Base-by-base conservation (phyloP, 2,329 filamentous ascomycete species). In the Fusarium sulawesiense region DNA sequence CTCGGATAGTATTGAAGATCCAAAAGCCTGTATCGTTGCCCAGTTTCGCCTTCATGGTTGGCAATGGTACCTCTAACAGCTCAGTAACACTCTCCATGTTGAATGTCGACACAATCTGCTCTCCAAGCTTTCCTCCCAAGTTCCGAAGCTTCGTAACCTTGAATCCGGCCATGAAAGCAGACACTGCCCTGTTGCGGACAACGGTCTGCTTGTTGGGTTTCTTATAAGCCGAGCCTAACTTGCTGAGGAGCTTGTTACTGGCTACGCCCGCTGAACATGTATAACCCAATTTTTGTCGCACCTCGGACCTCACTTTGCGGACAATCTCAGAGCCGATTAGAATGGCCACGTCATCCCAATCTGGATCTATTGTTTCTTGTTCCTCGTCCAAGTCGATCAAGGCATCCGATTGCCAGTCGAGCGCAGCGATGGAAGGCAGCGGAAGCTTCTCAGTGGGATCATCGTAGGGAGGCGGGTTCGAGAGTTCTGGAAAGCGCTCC, bases 91-190 rank as follows among this genome's bases (percentile, higher is more conserved):
- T 84, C 61, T 98, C 93, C 1, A 93, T 97, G 63, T 89, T 88
- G 79, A 97, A 98, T 18, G 86, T 86, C n/a, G 90, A 87, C 3
- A 91, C 90, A 11, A 97, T 88, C 71, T 97, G 92, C 55, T 97
- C 93, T 7, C 96, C 96, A 30, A 98, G 84, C 81, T 98, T 98
- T 23, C 96, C 96, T 29, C 96, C 96, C n/a, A 99, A 82, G 79
- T 95, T 97, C 18, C 95, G 88, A 56, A 99, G 96, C 79, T 97
- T 97, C 18, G 94, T 97, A 76, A 98, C 95, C 76, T 97, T 97
- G 84, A 97, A 94, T 18, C 88, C 88, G 11, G 87, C 88, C 44
- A 99, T 83, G 76, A 99, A 99, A 45, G 91, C 85, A 67, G 90
- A 85, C 4, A 93, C 85, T 2, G 95, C 95, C 48, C 94, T 89